These are phyloP conservation scores for Eucalyptus regnans DNA, from an alignment of 345 rosid species.

Conservation along the genomic window DNA sequence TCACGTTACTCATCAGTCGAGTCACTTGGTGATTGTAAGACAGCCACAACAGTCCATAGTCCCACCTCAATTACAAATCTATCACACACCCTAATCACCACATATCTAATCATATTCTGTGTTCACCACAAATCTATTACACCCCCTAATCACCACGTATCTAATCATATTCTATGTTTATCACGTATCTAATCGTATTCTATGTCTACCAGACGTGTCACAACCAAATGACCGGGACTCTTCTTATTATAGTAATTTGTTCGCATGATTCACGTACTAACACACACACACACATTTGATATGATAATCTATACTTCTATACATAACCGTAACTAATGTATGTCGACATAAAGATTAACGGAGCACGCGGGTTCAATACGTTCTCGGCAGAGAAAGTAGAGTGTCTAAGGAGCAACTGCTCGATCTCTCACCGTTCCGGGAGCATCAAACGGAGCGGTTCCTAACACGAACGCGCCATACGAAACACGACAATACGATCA, in stretches of 20 bases:
- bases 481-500: not conserved
- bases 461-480: not conserved
- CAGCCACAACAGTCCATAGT: not conserved
- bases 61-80: not conserved
- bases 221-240: not conserved
- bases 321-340: not conserved
- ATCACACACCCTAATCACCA: not conserved
- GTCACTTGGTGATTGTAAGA: fast-evolving
- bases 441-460: not conserved
- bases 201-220: not conserved
- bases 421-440: not conserved
- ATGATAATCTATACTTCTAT: not conserved
- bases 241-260: not conserved
- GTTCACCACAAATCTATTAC: not conserved
- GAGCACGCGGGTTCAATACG: no score
- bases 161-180: not conserved
- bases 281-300: not conserved
- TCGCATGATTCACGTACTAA: not conserved
- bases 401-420: no score
- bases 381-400: no score
- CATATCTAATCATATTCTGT: not conserved
- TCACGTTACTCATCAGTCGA: not conserved
- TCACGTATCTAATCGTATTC: not conserved
- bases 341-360: not conserved
- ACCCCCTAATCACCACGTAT: not conserved